Percentiles rank a stretch among this genome's conserved stretches.
phyloP scores from a whole-genome alignment of 371 early-diverging fungal genomes.

The Capniomyces stellatus region DNA sequence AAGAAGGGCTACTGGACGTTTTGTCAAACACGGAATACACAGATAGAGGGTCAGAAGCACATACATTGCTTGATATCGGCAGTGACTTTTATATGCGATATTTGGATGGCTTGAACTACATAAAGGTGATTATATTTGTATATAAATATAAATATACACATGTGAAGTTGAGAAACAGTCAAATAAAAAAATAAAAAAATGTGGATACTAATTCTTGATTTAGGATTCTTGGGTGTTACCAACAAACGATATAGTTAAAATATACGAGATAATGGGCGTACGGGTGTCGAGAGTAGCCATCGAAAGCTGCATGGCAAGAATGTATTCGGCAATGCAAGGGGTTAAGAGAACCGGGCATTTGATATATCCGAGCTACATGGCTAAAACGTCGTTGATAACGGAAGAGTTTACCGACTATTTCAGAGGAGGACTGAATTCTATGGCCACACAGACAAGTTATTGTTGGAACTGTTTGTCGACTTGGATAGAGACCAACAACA shows the following conservation, averaged over 20 bases:
- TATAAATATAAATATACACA: neutral
- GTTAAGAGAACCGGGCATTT: conserved; percentile 28
- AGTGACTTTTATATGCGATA: conserved; percentile 58
- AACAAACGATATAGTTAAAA: conserved; percentile 44
- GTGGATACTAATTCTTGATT: neutral
- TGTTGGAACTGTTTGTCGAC: conserved; percentile 17
- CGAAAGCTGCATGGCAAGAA: conserved; percentile 37
- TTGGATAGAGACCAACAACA: conserved; percentile 16
- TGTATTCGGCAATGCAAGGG: conserved; percentile 42
- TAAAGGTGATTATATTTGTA: conserved; percentile 9
- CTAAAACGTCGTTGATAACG: conserved; percentile 48
- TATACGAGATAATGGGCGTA: conserved; percentile 37
- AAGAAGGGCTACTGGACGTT: conserved; percentile 47
- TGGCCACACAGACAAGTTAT: conserved; percentile 14
- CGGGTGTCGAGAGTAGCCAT: conserved; percentile 22
- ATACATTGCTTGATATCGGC: conserved; percentile 57
- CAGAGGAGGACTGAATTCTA: conserved; percentile 37
- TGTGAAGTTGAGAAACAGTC: neutral
- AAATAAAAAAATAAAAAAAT: neutral
- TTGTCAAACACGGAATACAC: conserved; percentile 43
- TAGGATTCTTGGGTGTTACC: conserved; percentile 51
- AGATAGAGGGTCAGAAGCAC: conserved; percentile 38
- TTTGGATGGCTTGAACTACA: conserved; percentile 14
- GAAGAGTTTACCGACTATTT: conserved; percentile 50
- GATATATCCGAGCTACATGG: conserved; percentile 34